These are phyloP conservation scores for Suillus placidus DNA, from an alignment of 768 basidiomycete genomes.

Conservation along the genomic window DNA sequence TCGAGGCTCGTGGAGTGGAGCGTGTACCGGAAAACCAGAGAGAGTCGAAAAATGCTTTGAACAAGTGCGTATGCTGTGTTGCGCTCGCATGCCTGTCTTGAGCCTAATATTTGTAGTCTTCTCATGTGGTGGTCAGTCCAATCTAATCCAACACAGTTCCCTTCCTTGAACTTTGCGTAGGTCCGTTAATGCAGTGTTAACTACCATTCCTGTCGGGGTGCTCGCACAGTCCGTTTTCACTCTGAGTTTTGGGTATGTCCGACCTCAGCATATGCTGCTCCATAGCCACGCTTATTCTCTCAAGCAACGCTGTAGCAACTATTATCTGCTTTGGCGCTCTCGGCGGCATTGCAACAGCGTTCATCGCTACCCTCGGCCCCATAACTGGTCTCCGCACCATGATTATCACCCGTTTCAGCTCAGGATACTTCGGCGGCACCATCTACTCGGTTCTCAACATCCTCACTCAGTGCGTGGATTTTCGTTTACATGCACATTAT, in stretches of 20 bases:
- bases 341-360: constrained; percentile 45
- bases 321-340: constrained; percentile 51
- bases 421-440: constrained; percentile 50
- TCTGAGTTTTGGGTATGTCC: constrained; percentile 47
- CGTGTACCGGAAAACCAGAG: constrained; percentile 54
- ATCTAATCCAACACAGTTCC: not conserved
- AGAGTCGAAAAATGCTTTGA: constrained; percentile 46
- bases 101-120: constrained; percentile 28
- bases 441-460: constrained; percentile 58
- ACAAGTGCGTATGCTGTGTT: constrained; percentile 37
- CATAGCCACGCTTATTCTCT: not conserved
- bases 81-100: not conserved
- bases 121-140: constrained; percentile 47
- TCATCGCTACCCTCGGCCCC: constrained; percentile 57
- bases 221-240: constrained; percentile 52
- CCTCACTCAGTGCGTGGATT: constrained; percentile 42
- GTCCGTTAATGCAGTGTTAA: constrained; percentile 52
- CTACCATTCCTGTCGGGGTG: constrained; percentile 53
- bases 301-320: constrained; percentile 46
- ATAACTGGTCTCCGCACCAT: constrained; percentile 57
- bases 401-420: constrained; percentile 51
- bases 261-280: not conserved
- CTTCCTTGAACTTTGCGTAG: constrained; percentile 20
- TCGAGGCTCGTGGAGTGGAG: constrained; percentile 60
- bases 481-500: not conserved